These are phyloP conservation scores for Phlyctochytrium bullatum DNA, from an alignment of 192 early-diverging fungal genomes.

Conservation along the genomic window DNA sequence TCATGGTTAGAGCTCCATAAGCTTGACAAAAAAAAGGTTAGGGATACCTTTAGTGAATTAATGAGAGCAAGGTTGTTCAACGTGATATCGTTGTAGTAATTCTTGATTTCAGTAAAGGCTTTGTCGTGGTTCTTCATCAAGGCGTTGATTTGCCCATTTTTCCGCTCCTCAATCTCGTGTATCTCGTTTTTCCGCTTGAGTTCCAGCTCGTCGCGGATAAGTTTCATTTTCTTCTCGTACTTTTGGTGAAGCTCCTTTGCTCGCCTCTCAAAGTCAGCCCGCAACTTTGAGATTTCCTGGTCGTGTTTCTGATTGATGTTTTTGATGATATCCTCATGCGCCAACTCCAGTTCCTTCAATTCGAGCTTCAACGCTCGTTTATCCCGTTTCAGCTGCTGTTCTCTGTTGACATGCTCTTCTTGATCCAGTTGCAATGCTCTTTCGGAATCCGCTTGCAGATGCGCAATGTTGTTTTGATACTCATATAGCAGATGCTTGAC, in stretches of 20 bases:
- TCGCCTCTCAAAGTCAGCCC: slow-evolving; percentile 55
- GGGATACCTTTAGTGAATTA: slow-evolving; percentile 57
- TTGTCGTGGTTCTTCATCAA: slow-evolving; percentile 71
- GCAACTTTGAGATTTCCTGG: slow-evolving; percentile 53
- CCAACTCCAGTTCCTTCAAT: slow-evolving; percentile 60
- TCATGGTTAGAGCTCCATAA: not conserved
- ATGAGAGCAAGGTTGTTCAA: slow-evolving; percentile 65
- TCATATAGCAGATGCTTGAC: slow-evolving; percentile 69
- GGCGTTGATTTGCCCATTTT: slow-evolving; percentile 67
- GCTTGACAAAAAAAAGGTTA: slow-evolving; percentile 21
- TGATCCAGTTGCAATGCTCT: slow-evolving; percentile 54
- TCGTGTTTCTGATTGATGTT: slow-evolving; percentile 58
- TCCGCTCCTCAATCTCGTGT: slow-evolving; percentile 68
- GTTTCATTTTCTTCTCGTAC: slow-evolving; percentile 65
- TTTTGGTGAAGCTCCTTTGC: slow-evolving; percentile 60
- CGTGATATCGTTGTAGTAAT: slow-evolving; percentile 71
- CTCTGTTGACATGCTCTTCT: slow-evolving; percentile 49
- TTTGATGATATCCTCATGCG: slow-evolving; percentile 65
- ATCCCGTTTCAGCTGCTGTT: slow-evolving; percentile 59
- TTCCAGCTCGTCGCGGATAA: slow-evolving; percentile 60
- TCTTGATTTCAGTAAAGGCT: slow-evolving; percentile 67
- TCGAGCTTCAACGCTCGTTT: slow-evolving; percentile 63
- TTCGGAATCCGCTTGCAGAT: slow-evolving; percentile 61
- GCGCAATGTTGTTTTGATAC: slow-evolving; percentile 68
- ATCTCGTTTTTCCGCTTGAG: slow-evolving; percentile 65